Evolutionary conservation across 345 rosid genomes (phyloP).

Genomic region (Aquilaria yunnanensis): DNA sequence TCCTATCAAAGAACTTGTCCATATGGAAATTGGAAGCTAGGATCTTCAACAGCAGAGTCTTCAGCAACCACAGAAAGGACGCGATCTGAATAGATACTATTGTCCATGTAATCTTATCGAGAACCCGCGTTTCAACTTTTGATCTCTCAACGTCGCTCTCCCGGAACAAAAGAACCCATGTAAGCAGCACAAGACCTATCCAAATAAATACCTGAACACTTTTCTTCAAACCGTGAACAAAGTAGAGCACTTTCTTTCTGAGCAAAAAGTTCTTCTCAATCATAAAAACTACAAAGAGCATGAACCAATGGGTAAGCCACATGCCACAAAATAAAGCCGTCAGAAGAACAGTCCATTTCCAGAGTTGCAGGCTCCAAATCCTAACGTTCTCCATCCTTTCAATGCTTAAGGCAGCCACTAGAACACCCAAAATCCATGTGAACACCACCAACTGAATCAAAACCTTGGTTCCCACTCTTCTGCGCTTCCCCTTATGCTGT

Average conservation of each 20-base stretch:
- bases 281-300: constrained; percentile 65
- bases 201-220: constrained; percentile 76
- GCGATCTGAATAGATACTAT: constrained; percentile 53
- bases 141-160: constrained; percentile 28
- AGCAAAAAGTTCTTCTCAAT: constrained; percentile 74
- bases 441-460: constrained; percentile 48
- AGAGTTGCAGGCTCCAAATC: constrained; percentile 55
- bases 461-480: constrained; percentile 24
- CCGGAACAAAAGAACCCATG: constrained; percentile 59
- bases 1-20: constrained; percentile 73
- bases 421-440: constrained; percentile 25
- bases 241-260: constrained; percentile 71
- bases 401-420: constrained; percentile 56
- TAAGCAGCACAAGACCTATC: constrained; percentile 52
- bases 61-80: constrained; percentile 58
- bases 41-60: constrained; percentile 64
- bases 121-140: constrained; percentile 31
- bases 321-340: constrained; percentile 71
- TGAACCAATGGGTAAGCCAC: constrained; percentile 68
- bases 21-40: constrained; percentile 85
- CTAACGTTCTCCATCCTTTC: constrained; percentile 19
- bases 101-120: constrained; percentile 53
- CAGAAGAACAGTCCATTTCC: constrained; percentile 87
- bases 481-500: constrained; percentile 30
- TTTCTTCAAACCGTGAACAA: constrained; percentile 90